phyloP scores from a whole-genome alignment of 768 basidiomycete genomes.

The Steccherinum ochraceum region DNA sequence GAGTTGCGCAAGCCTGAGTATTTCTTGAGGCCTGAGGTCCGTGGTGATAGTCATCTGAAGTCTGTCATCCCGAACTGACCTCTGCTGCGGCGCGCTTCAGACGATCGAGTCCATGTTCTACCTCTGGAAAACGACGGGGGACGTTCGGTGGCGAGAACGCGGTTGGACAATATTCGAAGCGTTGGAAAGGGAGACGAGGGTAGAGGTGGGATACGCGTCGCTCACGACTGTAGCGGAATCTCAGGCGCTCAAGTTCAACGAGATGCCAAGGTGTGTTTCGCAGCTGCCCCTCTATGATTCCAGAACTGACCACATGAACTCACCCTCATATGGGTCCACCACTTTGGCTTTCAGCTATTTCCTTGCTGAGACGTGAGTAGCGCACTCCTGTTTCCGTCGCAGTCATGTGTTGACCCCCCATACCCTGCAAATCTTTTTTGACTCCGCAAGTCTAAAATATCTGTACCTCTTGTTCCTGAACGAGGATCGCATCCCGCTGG shows the following conservation, averaged over 20 bases:
- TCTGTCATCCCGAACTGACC: constrained; percentile 11
- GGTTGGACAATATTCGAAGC: constrained; percentile 70
- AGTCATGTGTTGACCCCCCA: too few species aligned
- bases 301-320: too few species aligned
- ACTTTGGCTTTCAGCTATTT: constrained; percentile 48
- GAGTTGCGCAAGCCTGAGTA: constrained; percentile 37
- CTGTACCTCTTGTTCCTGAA: constrained; percentile 61
- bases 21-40: constrained; percentile 65
- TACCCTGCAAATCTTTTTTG: not conserved
- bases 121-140: constrained; percentile 64
- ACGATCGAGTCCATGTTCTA: constrained; percentile 69
- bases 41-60: constrained; percentile 12
- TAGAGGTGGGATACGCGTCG: constrained; percentile 55
- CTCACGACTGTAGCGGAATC: constrained; percentile 40
- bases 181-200: constrained; percentile 54
- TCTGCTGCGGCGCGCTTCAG: constrained; percentile 36
- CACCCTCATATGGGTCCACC: too few species aligned
- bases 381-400: too few species aligned
- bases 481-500: constrained; percentile 46
- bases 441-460: constrained; percentile 51
- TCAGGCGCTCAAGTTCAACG: constrained; percentile 37
- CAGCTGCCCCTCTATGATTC: too few species aligned
- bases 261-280: constrained; percentile 65
- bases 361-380: constrained; percentile 43
- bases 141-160: constrained; percentile 61